Evolutionary conservation across 306 rosid genomes (phyloP), one percentile per base, ranked within the genome.

Genomic region (Herpetospermum pedunculosum): DNA sequence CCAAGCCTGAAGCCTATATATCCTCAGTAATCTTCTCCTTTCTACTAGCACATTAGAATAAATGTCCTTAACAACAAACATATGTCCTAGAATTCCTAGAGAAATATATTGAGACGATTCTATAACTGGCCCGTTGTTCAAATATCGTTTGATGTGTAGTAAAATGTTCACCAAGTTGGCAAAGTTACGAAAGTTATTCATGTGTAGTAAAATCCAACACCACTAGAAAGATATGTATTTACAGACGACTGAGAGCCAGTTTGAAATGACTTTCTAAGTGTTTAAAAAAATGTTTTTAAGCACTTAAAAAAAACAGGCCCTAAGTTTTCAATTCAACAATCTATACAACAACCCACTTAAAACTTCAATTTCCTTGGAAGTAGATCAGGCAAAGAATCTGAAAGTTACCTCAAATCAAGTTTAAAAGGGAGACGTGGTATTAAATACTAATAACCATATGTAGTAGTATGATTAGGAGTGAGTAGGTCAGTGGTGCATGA

Each of bases 11-110:
- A 18, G 14, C 35, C 55, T 43, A n/a, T n/a, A n/a, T n/a, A 44
- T 69, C 34, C 74, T 69, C 41, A 3, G 55, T 69, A 15, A 43
- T 40, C 74, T 69, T 26, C 55, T 69, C 57, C 52, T 69, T 69
- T 46, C 54, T 14, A 26, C 16, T 28, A 1, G 55, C 16, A 67
- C 52, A 67, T 40, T 25, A 21, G 73, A 67, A 67, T 67, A 67
- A 67, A 67, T 67, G 73, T 41, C 26, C 52, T 41, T 38, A 26
- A 41, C 37, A 23, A 67, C 35, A 21, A 38, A 67, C 52, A 41
- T 67, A 14, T 41, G 73, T 25, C 73, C 34, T 67, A 40, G n/a
- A 41, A 67, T 37, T 64, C 18, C 71, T 11, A 12, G 29, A n/a
- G 73, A 41, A 67, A 40, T 67, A 26, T 67, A 23, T 67, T 23